Percentiles rank a stretch among this genome's conserved stretches.
Evolutionary conservation across 2,329 filamentous ascomycete species (phyloP).

Genomic region (Fusarium sterilihyphosum): DNA sequence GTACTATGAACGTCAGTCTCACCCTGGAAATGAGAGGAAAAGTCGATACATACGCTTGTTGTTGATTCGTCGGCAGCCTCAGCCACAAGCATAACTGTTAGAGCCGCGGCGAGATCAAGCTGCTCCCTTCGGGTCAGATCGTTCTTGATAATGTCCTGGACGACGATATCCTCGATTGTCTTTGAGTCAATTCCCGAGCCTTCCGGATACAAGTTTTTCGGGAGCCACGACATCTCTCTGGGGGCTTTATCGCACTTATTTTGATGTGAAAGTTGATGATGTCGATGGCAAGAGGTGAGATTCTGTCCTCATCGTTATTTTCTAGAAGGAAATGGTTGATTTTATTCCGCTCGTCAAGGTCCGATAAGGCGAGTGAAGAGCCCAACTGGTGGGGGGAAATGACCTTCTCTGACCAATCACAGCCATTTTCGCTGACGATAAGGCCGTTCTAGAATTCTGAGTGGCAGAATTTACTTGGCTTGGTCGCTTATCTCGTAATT

Average conservation of each 20-base stretch:
- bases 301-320: conserved; percentile 6
- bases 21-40: neutral
- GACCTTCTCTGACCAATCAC: conserved; percentile 7
- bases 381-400: conserved; percentile 11
- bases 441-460: conserved; percentile 30
- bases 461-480: neutral
- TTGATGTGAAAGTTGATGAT: conserved; percentile 3
- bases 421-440: neutral
- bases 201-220: neutral
- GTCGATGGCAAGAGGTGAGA: conserved; percentile 15
- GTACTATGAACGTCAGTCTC: conserved; percentile 28
- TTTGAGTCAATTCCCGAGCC: neutral
- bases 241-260: neutral
- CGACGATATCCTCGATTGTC: conserved; percentile 12
- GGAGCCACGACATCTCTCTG: neutral
- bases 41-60: conserved; percentile 21
- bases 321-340: conserved; percentile 12
- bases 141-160: conserved; percentile 24
- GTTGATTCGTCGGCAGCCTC: conserved; percentile 8
- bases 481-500: conserved; percentile 16
- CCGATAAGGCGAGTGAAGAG: conserved; percentile 28
- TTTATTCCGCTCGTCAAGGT: conserved; percentile 18
- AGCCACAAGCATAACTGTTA: conserved; percentile 14
- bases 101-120: conserved; percentile 13
- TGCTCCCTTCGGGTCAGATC: conserved; percentile 1